These are phyloP conservation scores for Capronia coronata DNA, from an alignment of 2,329 filamentous ascomycete genomes.

Conservation along the genomic window DNA sequence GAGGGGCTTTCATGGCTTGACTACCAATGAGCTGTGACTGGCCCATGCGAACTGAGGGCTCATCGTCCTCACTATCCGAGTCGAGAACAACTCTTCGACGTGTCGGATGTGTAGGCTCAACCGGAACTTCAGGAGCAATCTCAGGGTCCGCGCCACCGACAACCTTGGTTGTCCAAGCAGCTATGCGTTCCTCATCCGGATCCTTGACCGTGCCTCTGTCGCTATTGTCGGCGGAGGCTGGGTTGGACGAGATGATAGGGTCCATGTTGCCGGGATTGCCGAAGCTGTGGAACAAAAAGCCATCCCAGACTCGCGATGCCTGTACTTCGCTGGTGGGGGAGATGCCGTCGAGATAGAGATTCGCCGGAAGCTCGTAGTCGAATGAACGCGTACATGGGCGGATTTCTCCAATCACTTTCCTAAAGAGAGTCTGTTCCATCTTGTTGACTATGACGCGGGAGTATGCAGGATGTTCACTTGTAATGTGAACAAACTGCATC, in stretches of 20 bases:
- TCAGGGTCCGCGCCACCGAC: slow-evolving; percentile 22
- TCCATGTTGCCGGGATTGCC: slow-evolving; percentile 29
- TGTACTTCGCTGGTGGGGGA: slow-evolving; percentile 23
- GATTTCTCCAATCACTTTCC: slow-evolving; percentile 19
- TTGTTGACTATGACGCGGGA: slow-evolving; percentile 19
- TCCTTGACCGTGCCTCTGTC: not conserved
- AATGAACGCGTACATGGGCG: slow-evolving; percentile 2
- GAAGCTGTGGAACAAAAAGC: slow-evolving; percentile 32
- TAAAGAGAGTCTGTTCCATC: slow-evolving; percentile 14
- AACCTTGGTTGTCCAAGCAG: slow-evolving; percentile 23
- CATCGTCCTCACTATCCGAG: slow-evolving; percentile 23
- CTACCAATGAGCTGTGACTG: not conserved
- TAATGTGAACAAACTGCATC: slow-evolving; percentile 15
- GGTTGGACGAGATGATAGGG: slow-evolving; percentile 15
- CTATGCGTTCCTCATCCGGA: slow-evolving; percentile 14
- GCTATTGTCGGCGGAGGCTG: slow-evolving; percentile 2
- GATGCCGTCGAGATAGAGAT: slow-evolving; percentile 5
- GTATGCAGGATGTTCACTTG: slow-evolving; percentile 10
- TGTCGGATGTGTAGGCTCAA: slow-evolving; percentile 9
- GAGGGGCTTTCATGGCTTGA: not conserved
- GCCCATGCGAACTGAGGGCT: not conserved
- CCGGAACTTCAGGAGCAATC: slow-evolving; percentile 17
- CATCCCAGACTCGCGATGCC: slow-evolving; percentile 32
- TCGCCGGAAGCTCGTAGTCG: slow-evolving; percentile 8
- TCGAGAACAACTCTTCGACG: slow-evolving; percentile 18